phyloP scores from a whole-genome alignment of 306 rosid species.

The Comarum palustre region DNA sequence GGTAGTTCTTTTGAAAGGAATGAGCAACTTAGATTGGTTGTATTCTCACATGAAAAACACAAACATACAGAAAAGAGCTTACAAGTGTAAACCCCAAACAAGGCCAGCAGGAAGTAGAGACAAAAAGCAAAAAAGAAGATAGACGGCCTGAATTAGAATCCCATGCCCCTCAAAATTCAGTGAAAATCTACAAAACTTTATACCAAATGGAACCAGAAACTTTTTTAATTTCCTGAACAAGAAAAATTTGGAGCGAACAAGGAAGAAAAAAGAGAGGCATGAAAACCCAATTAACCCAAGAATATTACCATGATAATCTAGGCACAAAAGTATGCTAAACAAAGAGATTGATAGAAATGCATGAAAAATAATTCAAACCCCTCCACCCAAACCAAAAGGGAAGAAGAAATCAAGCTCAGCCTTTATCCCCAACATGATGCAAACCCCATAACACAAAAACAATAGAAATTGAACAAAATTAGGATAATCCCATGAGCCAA shows the following conservation, averaged over 20 bases:
- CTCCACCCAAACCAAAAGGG: not conserved
- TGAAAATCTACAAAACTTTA: conserved; percentile 13
- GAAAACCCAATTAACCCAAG: conserved; percentile 30
- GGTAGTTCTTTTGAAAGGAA: no score
- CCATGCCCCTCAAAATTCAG: conserved; percentile 22
- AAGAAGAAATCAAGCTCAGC: not conserved
- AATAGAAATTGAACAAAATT: conserved; percentile 12
- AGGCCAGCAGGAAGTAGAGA: conserved; percentile 6
- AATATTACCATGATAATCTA: conserved; percentile 19
- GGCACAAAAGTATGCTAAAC: not conserved
- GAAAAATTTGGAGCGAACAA: conserved; percentile 33
- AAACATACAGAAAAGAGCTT: not conserved
- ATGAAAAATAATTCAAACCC: conserved; percentile 1
- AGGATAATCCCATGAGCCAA: conserved; percentile 5
- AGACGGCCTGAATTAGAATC: conserved; percentile 1
- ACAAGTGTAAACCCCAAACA: not conserved
- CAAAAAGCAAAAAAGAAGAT: conserved; percentile 17
- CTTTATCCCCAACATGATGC: not conserved
- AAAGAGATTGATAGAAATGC: conserved; percentile 7
- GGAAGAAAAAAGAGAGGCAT: conserved; percentile 30
- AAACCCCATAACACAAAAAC: conserved; percentile 9
- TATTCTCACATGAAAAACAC: not conserved
- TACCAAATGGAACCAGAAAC: conserved; percentile 33
- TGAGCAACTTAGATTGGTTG: conserved; percentile 9
- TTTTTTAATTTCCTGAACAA: conserved; percentile 40